These are phyloP conservation scores for Podospora pseudopauciseta DNA, from an alignment of 495 filamentous ascomycete genomes.

Conservation along the genomic window DNA sequence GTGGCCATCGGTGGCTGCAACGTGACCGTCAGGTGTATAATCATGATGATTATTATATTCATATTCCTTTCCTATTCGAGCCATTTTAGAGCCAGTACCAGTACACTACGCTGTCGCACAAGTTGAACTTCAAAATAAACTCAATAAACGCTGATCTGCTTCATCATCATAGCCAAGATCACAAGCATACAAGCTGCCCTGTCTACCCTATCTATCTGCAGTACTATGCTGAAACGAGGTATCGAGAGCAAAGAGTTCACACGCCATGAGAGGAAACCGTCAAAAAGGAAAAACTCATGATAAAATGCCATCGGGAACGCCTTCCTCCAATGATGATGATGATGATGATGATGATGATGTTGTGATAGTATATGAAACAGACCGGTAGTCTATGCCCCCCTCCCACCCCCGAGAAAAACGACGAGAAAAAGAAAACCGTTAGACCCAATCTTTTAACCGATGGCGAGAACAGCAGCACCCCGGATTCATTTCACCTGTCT, in stretches of 20 bases:
- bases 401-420: neutral
- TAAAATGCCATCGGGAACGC: conserved; percentile 7
- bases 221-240: neutral
- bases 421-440: conserved; percentile 1
- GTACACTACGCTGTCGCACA: too few relatives aligned
- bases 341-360: too few relatives aligned
- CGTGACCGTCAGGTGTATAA: conserved; percentile 5
- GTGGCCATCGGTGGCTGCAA: conserved; percentile 9
- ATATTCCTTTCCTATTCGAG: too few relatives aligned
- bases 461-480: neutral
- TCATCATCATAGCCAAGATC: neutral
- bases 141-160: conserved; percentile 6
- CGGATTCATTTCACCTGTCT: neutral
- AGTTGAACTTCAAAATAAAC: neutral
- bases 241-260: neutral
- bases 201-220: conserved; percentile 6
- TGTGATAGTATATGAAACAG: conserved; percentile 5
- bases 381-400: conserved; percentile 12
- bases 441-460: conserved; percentile 17
- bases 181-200: conserved; percentile 2
- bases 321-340: conserved; percentile 7
- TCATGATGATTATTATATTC: too few relatives aligned
- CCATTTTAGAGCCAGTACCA: neutral
- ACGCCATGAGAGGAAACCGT: neutral
- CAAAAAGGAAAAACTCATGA: neutral